Evolutionary conservation across 768 basidiomycete genomes (phyloP).

Genomic region (Boletus reticuloceps): DNA sequence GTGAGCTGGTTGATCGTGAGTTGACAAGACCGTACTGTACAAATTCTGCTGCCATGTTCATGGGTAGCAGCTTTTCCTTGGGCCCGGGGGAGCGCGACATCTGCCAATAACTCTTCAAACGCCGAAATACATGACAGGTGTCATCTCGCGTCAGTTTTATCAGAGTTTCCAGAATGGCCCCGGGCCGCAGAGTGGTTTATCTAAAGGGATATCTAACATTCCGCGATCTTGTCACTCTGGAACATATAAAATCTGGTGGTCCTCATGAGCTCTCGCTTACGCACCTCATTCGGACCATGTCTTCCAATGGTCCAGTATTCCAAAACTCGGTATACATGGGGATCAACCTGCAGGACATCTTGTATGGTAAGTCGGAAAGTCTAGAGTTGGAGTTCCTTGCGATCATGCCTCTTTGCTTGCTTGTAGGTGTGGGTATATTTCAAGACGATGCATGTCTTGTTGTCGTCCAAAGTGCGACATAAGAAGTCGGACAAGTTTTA

Average conservation of each 20-base stretch:
- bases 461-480: neutral
- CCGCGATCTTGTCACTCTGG: neutral
- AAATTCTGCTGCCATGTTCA: too few relatives aligned
- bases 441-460: slow-evolving; percentile 20
- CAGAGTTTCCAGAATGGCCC: neutral
- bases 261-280: neutral
- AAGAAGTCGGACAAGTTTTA: slow-evolving; percentile 19
- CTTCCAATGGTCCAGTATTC: slow-evolving; percentile 18
- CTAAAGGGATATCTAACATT: neutral
- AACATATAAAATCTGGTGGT: slow-evolving; percentile 4
- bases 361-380: slow-evolving; percentile 18
- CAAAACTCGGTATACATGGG: slow-evolving; percentile 22
- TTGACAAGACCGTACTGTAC: too few relatives aligned
- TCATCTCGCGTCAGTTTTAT: neutral
- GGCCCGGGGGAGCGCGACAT: too few relatives aligned
- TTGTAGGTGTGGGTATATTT: slow-evolving; percentile 27
- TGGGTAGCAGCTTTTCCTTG: too few relatives aligned
- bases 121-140: neutral
- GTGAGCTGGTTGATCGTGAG: neutral
- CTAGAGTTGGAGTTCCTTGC: too few relatives aligned
- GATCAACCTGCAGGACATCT: slow-evolving; percentile 19
- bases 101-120: too few relatives aligned
- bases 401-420: neutral
- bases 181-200: too few relatives aligned
- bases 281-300: slow-evolving; percentile 6